Base-by-base conservation (phyloP, 768 basidiomycete genomes). In the Dacryopinax primogenitus region DNA sequence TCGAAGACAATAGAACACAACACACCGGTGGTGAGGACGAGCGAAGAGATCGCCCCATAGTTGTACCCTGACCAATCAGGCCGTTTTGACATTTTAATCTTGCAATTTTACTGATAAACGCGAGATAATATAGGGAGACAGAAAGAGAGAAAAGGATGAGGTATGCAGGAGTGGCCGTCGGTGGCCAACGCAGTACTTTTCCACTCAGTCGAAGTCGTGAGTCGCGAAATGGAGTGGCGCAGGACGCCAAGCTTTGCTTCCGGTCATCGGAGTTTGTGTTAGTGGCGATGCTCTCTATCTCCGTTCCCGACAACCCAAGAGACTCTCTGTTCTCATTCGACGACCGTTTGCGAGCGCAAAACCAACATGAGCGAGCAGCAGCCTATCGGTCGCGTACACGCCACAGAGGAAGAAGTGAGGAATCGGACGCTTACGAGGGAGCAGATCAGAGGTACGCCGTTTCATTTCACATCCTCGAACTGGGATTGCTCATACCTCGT, bases 1-100 rank as follows among this genome's bases (percentile, higher is more conserved):
- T 3, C 66, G 68, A n/a, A 63, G 35, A 35, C 63, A 35, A 18
- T 39, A 32, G 33, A 41, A 72, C 71, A 71, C 66, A 37, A 72
- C 71, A 70, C 66, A 75, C 79, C 78, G 35, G 95, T 91, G n/a
- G 90, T 93, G 72, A 97, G 81, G 47, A 98, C 95, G 45, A 97
- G 83, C 23, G 91, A 93, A 32, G 92, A 92, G 73, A 97, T 94
- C 64, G 90, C 90, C 51, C 88, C 86, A 81, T 98, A 97, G 79
- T 96, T 96, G 84, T 93, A 97, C 45, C 85, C 86, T 67, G 90
- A 92, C 71, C 90, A 77, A 76, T 95, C 91, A 63, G 84, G 86
- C 78, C 87, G 89, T 67, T 72, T 72, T 30, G 74, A 67, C 67
- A 67, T 67, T n/a, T 51, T 47, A 39, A 36, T 39, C 11, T 21